Evolutionary conservation across 495 filamentous ascomycete genomes (phyloP).

Genomic region (Aspergillus carlsbadensis): DNA sequence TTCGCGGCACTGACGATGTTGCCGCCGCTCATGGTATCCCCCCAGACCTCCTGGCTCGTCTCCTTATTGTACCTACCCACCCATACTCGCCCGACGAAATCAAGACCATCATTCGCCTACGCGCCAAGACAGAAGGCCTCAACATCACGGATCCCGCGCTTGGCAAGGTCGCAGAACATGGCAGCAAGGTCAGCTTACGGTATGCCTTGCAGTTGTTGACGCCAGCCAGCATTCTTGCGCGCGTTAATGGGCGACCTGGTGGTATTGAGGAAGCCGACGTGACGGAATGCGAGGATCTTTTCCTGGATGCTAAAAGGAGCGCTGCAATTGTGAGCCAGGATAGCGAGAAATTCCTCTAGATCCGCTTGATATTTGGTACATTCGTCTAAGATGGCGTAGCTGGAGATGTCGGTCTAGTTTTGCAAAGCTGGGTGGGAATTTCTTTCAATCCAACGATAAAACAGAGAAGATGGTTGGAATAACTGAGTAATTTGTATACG

Average conservation of each 20-base stretch:
- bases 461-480: conserved; percentile 1
- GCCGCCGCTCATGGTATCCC: conserved; percentile 90
- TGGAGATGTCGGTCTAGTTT: not conserved
- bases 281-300: conserved; percentile 83
- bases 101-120: conserved; percentile 80
- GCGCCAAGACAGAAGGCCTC: conserved; percentile 77
- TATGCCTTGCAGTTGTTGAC: conserved; percentile 91
- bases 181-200: conserved; percentile 80
- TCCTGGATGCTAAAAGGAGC: conserved; percentile 85
- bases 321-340: conserved; percentile 67
- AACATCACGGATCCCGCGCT: conserved; percentile 78
- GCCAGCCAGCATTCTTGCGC: conserved; percentile 73
- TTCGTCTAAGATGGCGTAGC: not conserved
- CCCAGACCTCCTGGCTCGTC: conserved; percentile 83
- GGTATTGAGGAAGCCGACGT: conserved; percentile 82
- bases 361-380: not conserved
- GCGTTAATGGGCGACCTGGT: conserved; percentile 63
- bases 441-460: conserved; percentile 1
- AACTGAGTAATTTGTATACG: conserved; percentile 24
- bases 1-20: conserved; percentile 81
- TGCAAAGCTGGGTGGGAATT: not conserved
- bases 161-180: conserved; percentile 80
- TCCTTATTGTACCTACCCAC: conserved; percentile 93
- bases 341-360: conserved; percentile 57
- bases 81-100: conserved; percentile 84